phyloP scores from a whole-genome alignment of 2,329 filamentous ascomycete genomes.

The Nannizziopsis barbatae region DNA sequence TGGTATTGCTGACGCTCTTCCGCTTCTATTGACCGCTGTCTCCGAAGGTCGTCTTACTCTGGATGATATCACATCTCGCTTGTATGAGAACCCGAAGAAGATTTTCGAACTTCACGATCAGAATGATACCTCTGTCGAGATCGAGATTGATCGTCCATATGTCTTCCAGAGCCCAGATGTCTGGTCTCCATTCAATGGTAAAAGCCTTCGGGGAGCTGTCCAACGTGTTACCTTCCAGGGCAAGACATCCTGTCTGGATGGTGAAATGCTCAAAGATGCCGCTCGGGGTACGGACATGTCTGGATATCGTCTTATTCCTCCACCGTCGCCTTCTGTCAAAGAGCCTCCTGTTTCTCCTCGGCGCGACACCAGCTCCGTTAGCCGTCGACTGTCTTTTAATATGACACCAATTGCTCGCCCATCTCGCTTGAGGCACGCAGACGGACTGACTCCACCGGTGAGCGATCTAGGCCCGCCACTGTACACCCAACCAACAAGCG shows the following conservation, averaged over 20 bases:
- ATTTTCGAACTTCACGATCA: conserved; percentile 79
- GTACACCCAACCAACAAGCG: conserved; percentile 28
- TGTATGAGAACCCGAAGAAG: conserved; percentile 67
- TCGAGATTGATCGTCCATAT: conserved; percentile 64
- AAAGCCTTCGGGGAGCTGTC: conserved; percentile 56
- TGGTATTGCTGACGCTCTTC: conserved; percentile 62
- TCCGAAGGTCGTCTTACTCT: conserved; percentile 60
- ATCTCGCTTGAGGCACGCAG: conserved; percentile 20
- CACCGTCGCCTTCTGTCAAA: conserved; percentile 34
- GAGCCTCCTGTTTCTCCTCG: conserved; percentile 34
- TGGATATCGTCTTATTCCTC: conserved; percentile 42
- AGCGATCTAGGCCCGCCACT: conserved; percentile 33
- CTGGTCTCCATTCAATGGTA: conserved; percentile 65
- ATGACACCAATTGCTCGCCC: conserved; percentile 29
- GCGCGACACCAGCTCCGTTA: conserved; percentile 26
- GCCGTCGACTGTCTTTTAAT: conserved; percentile 29
- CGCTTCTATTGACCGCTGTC: conserved; percentile 64
- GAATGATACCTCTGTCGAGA: conserved; percentile 58
- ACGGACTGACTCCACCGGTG: conserved; percentile 18
- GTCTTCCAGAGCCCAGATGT: conserved; percentile 40
- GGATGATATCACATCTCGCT: conserved; percentile 58
- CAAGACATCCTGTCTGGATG: conserved; percentile 64
- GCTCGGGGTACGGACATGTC: conserved; percentile 65
- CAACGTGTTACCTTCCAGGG: conserved; percentile 66
- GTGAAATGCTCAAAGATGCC: conserved; percentile 47